These are phyloP conservation scores for Hypoxylon intermedium DNA, from an alignment of 495 filamentous ascomycete species.

Conservation along the genomic window DNA sequence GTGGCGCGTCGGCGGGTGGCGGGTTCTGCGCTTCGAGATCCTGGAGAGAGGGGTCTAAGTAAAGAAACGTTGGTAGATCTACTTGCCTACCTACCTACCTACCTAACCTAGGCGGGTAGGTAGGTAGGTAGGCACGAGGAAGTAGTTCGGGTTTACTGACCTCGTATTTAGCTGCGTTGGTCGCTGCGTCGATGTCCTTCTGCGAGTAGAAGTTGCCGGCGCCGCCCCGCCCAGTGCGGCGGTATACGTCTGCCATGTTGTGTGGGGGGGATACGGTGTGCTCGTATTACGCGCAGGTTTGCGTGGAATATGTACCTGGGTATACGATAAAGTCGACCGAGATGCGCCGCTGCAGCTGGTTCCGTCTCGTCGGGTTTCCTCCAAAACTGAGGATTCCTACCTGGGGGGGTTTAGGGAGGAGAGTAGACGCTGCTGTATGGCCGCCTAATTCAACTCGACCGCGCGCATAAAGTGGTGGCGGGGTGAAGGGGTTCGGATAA, in stretches of 20 bases:
- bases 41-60: constrained; percentile 33
- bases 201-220: constrained; percentile 68
- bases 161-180: constrained; percentile 35
- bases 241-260: constrained; percentile 38
- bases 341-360: neutral
- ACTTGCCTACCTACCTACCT: neutral
- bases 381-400: neutral
- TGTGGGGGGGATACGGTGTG: neutral
- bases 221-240: constrained; percentile 61
- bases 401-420: too few species aligned
- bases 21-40: constrained; percentile 55
- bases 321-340: too few species aligned
- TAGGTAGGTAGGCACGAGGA: too few species aligned
- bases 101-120: too few species aligned
- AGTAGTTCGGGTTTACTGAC: too few species aligned
- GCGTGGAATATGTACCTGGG: too few species aligned
- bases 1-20: constrained; percentile 25
- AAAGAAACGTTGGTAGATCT: neutral
- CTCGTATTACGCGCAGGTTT: neutral
- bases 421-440: constrained; percentile 6
- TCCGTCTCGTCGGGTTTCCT: neutral
- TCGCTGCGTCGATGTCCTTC: constrained; percentile 58
- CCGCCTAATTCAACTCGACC: constrained; percentile 20
- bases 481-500: constrained; percentile 14
- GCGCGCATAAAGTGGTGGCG: constrained; percentile 26